Evolutionary conservation across 108 stramenopile genomes (phyloP), one percentile per base, ranked within the genome.

Genomic region (Nannochloropsis gaditana): DNA sequence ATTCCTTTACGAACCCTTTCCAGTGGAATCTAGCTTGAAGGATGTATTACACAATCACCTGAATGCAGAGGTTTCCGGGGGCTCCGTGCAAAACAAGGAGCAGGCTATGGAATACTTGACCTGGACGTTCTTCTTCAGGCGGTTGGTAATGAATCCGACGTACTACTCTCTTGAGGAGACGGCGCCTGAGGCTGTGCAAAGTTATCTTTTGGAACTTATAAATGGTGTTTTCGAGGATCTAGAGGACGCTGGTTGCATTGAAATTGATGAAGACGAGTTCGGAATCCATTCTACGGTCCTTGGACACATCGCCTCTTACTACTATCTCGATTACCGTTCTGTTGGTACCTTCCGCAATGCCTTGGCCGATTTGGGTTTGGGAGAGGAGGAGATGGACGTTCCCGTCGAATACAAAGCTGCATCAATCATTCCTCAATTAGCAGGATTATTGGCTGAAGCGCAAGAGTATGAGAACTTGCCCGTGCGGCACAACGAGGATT

Each of bases 1-100:
- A 90, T 99, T 99, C 83, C 93, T 99, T 0, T 98, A 98, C 93
- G 94, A 95, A 79, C 97, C 99, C 6, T 99, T 98, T 84, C 99
- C 99, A n/a, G 96, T 99, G n/a, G 99, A 99, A 91, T 95, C 94
- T 43, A 93, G 94, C 59, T 91, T 99, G 9, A 85, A 90, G 11
- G 93, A 87, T 47, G 87, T 92, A 19, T 87, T 99, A 86, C 94
- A 95, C 84, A 97, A 98, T 91, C 96, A 95, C 84, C 82, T 99
- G 21, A 97, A 95, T 83, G 99, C 99, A 17, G 99, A 99, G 91
- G 90, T 98, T 81, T 90, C 90, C 8, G 93, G 94, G 5, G 96
- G 95, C 5, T 95, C 96, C 2, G 93, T 98, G 42, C 41, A 21
- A 42, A 80, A 47, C 21, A 84, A 92, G 31, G 81, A 87, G 43